Evolutionary conservation across 495 filamentous ascomycete genomes (phyloP).

Genomic region (Penicillium cinerascens): DNA sequence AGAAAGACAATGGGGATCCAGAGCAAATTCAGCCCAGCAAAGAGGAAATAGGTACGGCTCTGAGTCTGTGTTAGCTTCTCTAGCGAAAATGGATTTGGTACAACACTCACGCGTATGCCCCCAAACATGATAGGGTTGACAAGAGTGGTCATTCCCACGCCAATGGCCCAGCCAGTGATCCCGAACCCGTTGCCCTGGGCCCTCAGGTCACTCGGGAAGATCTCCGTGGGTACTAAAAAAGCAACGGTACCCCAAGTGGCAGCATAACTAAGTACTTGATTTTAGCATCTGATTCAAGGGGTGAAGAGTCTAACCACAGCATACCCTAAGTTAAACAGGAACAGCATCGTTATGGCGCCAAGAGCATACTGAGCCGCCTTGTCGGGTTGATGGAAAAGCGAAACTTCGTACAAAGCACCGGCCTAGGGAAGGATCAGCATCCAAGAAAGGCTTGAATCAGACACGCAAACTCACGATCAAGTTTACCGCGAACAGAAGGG

Average conservation of each 20-base stretch:
- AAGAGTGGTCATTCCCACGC: constrained; percentile 50
- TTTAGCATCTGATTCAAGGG: background rate
- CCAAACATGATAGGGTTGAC: constrained; percentile 52
- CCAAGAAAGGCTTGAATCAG: background rate
- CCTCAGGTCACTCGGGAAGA: constrained; percentile 49
- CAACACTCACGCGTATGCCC: constrained; percentile 25
- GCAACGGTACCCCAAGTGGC: constrained; percentile 55
- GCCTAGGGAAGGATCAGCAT: constrained; percentile 19
- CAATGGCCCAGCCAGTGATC: constrained; percentile 56
- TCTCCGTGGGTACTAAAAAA: constrained; percentile 52
- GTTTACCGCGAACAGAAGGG: constrained; percentile 30
- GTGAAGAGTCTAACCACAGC: background rate
- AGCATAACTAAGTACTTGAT: constrained; percentile 33
- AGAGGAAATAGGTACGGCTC: constrained; percentile 52
- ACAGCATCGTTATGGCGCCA: constrained; percentile 49
- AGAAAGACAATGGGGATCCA: constrained; percentile 52
- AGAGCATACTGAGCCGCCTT: constrained; percentile 39
- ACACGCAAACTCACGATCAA: constrained; percentile 23
- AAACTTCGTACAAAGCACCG: constrained; percentile 40
- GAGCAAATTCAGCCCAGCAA: constrained; percentile 46
- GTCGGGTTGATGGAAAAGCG: constrained; percentile 21
- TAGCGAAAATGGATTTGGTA: background rate
- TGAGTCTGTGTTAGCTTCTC: constrained; percentile 9
- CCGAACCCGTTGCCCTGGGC: constrained; percentile 56
- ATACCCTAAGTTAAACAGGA: constrained; percentile 49